These are phyloP conservation scores for Fraxinus cuspidata DNA, from an alignment of 257 asterid genomes.

Conservation along the genomic window DNA sequence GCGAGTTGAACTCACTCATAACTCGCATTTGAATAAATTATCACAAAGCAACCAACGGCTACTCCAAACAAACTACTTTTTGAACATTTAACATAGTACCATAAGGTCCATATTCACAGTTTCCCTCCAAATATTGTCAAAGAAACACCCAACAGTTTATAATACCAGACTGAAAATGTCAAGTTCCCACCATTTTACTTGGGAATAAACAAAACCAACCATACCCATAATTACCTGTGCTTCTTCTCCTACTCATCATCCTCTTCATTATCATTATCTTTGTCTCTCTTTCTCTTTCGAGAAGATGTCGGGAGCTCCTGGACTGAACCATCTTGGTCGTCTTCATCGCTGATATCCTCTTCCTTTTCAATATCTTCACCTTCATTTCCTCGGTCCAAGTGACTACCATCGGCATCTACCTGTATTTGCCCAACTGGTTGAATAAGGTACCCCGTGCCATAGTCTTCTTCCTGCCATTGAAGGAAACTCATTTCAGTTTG, in stretches of 20 bases:
- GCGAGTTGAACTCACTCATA: slow-evolving; percentile 41
- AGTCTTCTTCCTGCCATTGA: slow-evolving; percentile 74
- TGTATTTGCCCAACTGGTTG: slow-evolving; percentile 71
- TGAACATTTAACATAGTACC: slow-evolving; percentile 44
- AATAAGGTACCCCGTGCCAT: slow-evolving; percentile 61
- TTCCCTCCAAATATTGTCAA: slow-evolving; percentile 66
- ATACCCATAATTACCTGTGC: slow-evolving; percentile 29
- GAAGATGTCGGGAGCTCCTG: slow-evolving; percentile 76
- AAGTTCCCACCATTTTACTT: slow-evolving; percentile 23
- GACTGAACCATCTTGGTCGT: slow-evolving; percentile 66
- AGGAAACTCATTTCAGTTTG: not conserved
- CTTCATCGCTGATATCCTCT: slow-evolving; percentile 48
- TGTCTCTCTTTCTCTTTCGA: slow-evolving; percentile 60
- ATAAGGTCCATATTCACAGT: slow-evolving; percentile 30
- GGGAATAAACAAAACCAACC: slow-evolving; percentile 4
- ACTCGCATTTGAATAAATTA: slow-evolving; percentile 39
- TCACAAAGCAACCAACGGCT: slow-evolving; percentile 37
- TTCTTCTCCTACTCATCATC: slow-evolving; percentile 44
- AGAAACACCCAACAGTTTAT: slow-evolving; percentile 10
- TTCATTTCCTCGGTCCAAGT: slow-evolving; percentile 42
- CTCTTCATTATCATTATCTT: slow-evolving; percentile 28
- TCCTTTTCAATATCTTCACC: slow-evolving; percentile 48
- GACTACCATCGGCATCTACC: slow-evolving; percentile 45
- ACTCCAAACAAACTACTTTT: slow-evolving; percentile 57
- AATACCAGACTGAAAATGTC: slow-evolving; percentile 30